Evolutionary conservation across 768 basidiomycete genomes (phyloP).

Genomic region (Chalciporus pseudorubinellus): DNA sequence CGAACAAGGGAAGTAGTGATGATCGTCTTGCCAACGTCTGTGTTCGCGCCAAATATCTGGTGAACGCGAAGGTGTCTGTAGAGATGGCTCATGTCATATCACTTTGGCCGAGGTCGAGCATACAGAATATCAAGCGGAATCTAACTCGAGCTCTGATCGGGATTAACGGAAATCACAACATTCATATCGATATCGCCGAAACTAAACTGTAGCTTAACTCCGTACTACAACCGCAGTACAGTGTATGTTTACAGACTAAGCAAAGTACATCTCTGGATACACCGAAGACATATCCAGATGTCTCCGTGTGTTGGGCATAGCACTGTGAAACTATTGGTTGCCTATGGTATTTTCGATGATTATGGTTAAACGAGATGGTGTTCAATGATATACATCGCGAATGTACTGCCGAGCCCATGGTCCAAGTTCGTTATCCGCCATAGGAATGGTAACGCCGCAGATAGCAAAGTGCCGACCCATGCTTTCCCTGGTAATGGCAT

Average conservation of each 20-base stretch:
- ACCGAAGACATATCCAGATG: conserved; percentile 29
- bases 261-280: conserved; percentile 13
- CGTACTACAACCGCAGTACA: conserved; percentile 20
- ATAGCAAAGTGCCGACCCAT: conserved; percentile 43
- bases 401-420: conserved; percentile 40
- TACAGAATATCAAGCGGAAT: too few species aligned
- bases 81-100: conserved; percentile 66
- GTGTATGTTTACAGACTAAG: conserved; percentile 3
- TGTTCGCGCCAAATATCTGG: conserved; percentile 94
- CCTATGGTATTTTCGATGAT: background rate
- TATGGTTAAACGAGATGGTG: background rate
- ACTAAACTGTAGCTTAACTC: conserved; percentile 10
- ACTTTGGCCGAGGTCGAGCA: background rate
- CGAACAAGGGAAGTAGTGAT: conserved; percentile 81
- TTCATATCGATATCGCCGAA: background rate
- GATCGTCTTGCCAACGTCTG: conserved; percentile 93
- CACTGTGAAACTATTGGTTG: conserved; percentile 10
- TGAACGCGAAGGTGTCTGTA: conserved; percentile 84
- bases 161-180: conserved; percentile 1
- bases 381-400: conserved; percentile 28
- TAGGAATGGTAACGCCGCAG: conserved; percentile 38
- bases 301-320: conserved; percentile 17
- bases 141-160: background rate
- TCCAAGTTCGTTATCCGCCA: conserved; percentile 36
- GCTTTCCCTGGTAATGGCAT: conserved; percentile 30